A percentile compares a stretch with the other conserved stretches of the same genome.
Evolutionary conservation across 2,329 filamentous ascomycete species (phyloP).

Genomic region (Xylariomycetidae sp.): DNA sequence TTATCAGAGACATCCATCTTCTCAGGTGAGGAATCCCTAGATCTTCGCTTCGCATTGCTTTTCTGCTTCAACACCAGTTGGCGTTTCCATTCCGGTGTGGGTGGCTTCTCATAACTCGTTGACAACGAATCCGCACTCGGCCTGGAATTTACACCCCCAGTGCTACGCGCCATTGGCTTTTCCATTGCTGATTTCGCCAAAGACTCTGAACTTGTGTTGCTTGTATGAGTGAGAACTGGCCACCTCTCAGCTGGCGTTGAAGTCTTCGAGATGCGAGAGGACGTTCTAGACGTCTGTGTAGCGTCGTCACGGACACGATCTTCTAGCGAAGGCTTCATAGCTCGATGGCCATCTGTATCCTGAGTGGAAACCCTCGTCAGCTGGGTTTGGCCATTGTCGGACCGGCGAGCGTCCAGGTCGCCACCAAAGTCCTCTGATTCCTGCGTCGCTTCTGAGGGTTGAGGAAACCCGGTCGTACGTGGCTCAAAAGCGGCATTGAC

Average conservation of each 20-base stretch:
- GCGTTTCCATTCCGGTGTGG: slow-evolving; percentile 15
- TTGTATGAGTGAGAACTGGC: slow-evolving; percentile 15
- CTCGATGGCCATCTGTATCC: too few relatives aligned
- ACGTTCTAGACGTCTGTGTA: too few relatives aligned
- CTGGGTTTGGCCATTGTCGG: too few relatives aligned
- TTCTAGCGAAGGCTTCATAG: too few relatives aligned
- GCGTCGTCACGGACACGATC: too few relatives aligned
- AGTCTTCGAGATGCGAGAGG: neutral
- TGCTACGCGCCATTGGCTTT: slow-evolving; percentile 16
- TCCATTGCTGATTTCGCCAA: slow-evolving; percentile 16
- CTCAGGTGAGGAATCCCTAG: slow-evolving; percentile 8
- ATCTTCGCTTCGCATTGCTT: slow-evolving; percentile 7
- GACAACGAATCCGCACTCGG: slow-evolving; percentile 10
- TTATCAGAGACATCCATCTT: slow-evolving; percentile 11
- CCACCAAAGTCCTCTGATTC: too few relatives aligned
- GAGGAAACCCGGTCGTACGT: too few relatives aligned
- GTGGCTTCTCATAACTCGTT: slow-evolving; percentile 2
- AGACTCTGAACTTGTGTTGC: slow-evolving; percentile 19
- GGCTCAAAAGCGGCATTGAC: too few relatives aligned
- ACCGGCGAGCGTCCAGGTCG: too few relatives aligned
- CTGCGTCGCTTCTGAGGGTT: too few relatives aligned
- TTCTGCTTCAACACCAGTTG: slow-evolving; percentile 8
- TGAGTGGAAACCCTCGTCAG: too few relatives aligned
- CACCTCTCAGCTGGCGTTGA: slow-evolving; percentile 10
- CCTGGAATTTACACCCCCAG: slow-evolving; percentile 5